Base-by-base conservation (phyloP, 495 filamentous ascomycete genomes). In the Aspergillus saccharolyticus region DNA sequence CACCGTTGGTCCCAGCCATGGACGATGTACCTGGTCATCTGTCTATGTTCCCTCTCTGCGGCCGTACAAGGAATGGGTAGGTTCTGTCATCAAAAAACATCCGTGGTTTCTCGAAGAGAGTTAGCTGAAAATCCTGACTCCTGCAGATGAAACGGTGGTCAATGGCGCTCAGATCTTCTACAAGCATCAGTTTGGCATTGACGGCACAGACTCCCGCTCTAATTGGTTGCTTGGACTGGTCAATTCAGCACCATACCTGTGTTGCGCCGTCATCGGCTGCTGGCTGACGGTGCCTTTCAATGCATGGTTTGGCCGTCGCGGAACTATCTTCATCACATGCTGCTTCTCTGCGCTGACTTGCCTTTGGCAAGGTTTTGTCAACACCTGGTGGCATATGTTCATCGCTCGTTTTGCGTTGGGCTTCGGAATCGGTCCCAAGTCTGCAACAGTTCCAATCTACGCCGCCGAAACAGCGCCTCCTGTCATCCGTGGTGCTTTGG, bases 251-350 rank as follows among this genome's bases (percentile, higher is more conserved):
- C 91, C 90, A 0, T 93, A 94, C 62, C 78, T 93, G 10, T 85
- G 84, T 70, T 93, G 85, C 60, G 88, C 90, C 18, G 67, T 91
- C 43, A 67, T 89, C 45, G 87, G 89, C 17, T 94, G 87, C 74
- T 96, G 90, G 90, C 77, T 91, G 43, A 91, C 89, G 2, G 85
- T 85, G 18, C 89, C 89, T 0, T 81, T 90, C 67, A 96, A 96
- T 69, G 83, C 85, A 57, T 78, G 70, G 55, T 87, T 93, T 59
- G 91, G 90, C 20, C 85, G 91, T 52, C 83, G 90, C 2, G 89
- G 90, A 8, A 92, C 90, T 14, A 89, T 96, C 52, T 93, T 95
- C 68, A 73, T 94, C 45, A 83, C 87, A 17, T 90, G 86, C 65
- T 66, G 79, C 14, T 79, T 88, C 58, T 83, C 81, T 14, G 84